Conservation (phyloP, 768 basidiomycete species). For the Russula sp. region DNA sequence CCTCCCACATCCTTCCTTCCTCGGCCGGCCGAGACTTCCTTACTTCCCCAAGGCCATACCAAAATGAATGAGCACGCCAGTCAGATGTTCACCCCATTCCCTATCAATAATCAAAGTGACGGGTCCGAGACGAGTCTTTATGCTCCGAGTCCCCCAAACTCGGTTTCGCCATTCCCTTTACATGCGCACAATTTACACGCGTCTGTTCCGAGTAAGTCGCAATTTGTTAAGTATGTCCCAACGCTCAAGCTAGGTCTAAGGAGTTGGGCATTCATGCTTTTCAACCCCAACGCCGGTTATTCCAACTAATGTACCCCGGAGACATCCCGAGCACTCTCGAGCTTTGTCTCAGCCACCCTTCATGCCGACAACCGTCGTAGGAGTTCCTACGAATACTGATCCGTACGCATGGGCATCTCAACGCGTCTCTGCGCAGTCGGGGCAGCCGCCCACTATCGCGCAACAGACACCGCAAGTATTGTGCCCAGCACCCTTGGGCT, state of each 20-base stretch:
- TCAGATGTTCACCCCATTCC: background rate
- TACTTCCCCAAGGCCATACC: background rate
- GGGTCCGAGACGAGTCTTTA: background rate
- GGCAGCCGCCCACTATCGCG: too few species aligned
- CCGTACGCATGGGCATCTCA: background rate
- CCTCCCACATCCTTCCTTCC: background rate
- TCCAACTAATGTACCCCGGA: background rate
- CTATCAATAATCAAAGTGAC: background rate
- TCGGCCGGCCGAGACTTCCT: background rate
- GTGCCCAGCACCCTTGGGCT: background rate
- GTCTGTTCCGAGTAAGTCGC: background rate
- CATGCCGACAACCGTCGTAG: background rate
- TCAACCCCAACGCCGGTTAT: background rate
- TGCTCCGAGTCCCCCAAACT: background rate
- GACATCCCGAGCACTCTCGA: background rate
- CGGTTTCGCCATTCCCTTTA: constrained; percentile 2
- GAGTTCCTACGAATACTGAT: background rate
- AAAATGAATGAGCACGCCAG: background rate
- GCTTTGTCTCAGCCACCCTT: background rate
- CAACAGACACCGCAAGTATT: background rate
- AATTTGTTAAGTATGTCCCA: background rate
- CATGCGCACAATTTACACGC: background rate
- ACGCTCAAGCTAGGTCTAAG: background rate
- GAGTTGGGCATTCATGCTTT: background rate
- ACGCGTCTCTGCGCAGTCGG: background rate